Conservation (phyloP, 2,329 filamentous ascomycete genomes). For the Penicillium sp. region DNA sequence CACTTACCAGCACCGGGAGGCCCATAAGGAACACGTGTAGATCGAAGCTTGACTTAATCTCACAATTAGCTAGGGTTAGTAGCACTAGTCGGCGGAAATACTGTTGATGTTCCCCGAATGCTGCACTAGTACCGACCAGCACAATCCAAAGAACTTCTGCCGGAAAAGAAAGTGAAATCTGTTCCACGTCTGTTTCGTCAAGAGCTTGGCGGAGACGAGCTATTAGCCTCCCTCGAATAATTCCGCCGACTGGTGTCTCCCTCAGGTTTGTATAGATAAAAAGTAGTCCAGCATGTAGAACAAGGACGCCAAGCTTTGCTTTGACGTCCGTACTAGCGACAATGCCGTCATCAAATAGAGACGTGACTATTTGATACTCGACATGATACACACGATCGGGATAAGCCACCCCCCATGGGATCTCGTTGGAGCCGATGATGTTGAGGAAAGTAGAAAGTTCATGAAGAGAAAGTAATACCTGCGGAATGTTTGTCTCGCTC, state of each 20-base stretch:
- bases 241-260: not conserved
- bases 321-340: not conserved
- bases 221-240: not conserved
- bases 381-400: not conserved
- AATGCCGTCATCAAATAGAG: not conserved
- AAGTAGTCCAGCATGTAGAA: not conserved
- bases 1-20: not conserved
- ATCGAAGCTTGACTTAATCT: not conserved
- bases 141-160: not conserved
- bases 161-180: not conserved
- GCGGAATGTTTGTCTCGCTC: not conserved
- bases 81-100: not conserved
- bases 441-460: conserved; percentile 1
- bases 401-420: conserved; percentile 1
- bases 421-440: not conserved
- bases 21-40: not conserved
- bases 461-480: not conserved
- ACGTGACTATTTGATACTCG: not conserved
- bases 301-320: not conserved
- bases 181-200: not conserved
- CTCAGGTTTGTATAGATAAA: not conserved
- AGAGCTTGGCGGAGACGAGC: not conserved
- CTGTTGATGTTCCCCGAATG: not conserved
- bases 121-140: not conserved
- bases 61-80: not conserved